These are phyloP conservation scores for Malania oleifera DNA, from an alignment of 164 flowering plant species.

Conservation along the genomic window DNA sequence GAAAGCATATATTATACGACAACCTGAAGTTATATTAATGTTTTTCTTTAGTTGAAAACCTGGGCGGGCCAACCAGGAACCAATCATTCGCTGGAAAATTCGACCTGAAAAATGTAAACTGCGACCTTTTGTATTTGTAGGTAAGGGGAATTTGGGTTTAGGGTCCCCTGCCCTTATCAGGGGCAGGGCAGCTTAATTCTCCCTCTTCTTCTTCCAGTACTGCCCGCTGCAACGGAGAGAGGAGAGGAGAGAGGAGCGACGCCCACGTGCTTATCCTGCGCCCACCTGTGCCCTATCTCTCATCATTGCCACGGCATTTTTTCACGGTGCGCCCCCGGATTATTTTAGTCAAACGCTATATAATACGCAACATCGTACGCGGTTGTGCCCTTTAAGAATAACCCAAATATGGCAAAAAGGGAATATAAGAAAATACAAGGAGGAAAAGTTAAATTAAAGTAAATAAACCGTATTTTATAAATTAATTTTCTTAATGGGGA, in stretches of 20 bases:
- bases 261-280: slow-evolving; percentile 68
- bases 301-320: slow-evolving; percentile 40
- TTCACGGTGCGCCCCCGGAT: slow-evolving; percentile 8
- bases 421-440: not conserved
- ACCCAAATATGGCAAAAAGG: slow-evolving; percentile 1
- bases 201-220: no score
- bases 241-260: slow-evolving; percentile 34
- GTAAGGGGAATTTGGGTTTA: not conserved
- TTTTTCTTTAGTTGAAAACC: slow-evolving; percentile 6
- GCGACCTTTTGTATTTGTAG: slow-evolving; percentile 9
- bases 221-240: slow-evolving; percentile 37
- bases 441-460: not conserved
- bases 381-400: not conserved
- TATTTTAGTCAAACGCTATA: slow-evolving; percentile 33
- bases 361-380: slow-evolving; percentile 27
- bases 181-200: not conserved
- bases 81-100: slow-evolving; percentile 26
- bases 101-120: slow-evolving; percentile 7
- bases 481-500: not conserved
- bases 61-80: slow-evolving; percentile 11
- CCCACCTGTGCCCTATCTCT: slow-evolving; percentile 36
- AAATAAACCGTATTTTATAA: no score
- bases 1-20: not conserved
- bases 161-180: no score
- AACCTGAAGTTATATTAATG: slow-evolving; percentile 22